Conservation (phyloP, 352 stramenopile genomes). For the Pythium biforme region DNA sequence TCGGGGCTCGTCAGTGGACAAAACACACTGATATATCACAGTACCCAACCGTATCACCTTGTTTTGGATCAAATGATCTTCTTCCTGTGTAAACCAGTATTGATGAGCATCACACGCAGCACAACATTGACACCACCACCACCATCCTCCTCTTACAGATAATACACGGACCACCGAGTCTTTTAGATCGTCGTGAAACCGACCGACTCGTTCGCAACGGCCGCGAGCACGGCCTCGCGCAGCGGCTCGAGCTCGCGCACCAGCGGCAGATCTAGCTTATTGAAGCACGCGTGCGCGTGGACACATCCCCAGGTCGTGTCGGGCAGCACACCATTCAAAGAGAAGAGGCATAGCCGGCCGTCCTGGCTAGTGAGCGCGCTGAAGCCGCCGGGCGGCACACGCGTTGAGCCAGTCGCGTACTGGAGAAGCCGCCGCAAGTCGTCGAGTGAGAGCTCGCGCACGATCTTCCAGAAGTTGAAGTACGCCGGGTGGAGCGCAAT, state of each 20-base stretch:
- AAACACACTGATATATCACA: neutral
- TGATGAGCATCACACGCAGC: slow-evolving; percentile 1
- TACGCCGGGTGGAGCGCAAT: slow-evolving; percentile 7
- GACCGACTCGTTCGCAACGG: slow-evolving; percentile 11
- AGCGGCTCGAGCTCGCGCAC: slow-evolving; percentile 4
- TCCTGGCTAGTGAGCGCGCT: slow-evolving; percentile 28
- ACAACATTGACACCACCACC: neutral
- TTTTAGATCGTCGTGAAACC: slow-evolving; percentile 18
- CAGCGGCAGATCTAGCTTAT: slow-evolving; percentile 4
- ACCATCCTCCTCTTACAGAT: neutral
- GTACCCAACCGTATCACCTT: neutral
- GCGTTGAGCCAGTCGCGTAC: slow-evolving; percentile 38
- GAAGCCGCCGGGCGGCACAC: slow-evolving; percentile 32
- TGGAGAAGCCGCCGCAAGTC: slow-evolving; percentile 34
- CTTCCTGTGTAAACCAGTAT: neutral
- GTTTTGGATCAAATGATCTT: neutral
- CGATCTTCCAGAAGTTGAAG: slow-evolving; percentile 33
- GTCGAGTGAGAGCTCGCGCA: slow-evolving; percentile 42
- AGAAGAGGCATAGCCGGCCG: slow-evolving; percentile 26
- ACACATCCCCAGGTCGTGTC: slow-evolving; percentile 7
- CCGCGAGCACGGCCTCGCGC: slow-evolving; percentile 15
- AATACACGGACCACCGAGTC: neutral
- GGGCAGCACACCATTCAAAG: slow-evolving; percentile 3
- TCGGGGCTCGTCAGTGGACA: neutral
- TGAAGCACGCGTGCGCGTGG: slow-evolving; percentile 11